These are phyloP conservation scores for Mycosphaerella sp. DNA, from an alignment of 2,329 filamentous ascomycete species.

Conservation along the genomic window DNA sequence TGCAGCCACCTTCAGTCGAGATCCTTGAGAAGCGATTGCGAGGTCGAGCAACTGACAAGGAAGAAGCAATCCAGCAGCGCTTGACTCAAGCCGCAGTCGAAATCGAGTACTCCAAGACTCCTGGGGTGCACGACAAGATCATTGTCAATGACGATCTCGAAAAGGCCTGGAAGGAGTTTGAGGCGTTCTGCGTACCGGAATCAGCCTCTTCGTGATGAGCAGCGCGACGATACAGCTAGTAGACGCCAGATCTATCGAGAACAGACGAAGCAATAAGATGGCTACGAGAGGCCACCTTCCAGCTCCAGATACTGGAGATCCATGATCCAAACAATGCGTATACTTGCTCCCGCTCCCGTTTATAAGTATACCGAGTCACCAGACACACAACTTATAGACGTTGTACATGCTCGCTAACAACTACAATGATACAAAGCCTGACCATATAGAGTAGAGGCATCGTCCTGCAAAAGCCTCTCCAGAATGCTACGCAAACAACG, in stretches of 20 bases:
- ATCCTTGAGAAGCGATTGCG: conserved; percentile 68
- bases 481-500: conserved; percentile 31
- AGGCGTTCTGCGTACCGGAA: conserved; percentile 31
- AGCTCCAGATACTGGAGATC: no score
- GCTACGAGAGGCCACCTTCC: no score
- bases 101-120: conserved; percentile 63
- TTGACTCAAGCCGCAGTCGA: conserved; percentile 67
- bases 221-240: background rate
- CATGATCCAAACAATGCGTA: no score
- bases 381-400: no score
- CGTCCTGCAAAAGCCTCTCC: conserved; percentile 16
- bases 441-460: conserved; percentile 12
- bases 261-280: no score
- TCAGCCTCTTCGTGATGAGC: background rate
- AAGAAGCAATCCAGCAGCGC: conserved; percentile 63
- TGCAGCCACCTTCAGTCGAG: conserved; percentile 70
- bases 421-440: conserved; percentile 11
- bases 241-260: background rate
- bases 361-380: no score
- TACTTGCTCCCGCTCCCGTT: no score
- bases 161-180: conserved; percentile 48
- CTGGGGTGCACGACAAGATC: conserved; percentile 60
- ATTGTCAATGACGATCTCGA: conserved; percentile 62
- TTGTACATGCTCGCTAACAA: conserved; percentile 7
- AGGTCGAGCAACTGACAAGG: conserved; percentile 70